Evolutionary conservation across 768 basidiomycete genomes (phyloP), one percentile per base, ranked within the genome.

Genomic region (Dentipellis fragilis): DNA sequence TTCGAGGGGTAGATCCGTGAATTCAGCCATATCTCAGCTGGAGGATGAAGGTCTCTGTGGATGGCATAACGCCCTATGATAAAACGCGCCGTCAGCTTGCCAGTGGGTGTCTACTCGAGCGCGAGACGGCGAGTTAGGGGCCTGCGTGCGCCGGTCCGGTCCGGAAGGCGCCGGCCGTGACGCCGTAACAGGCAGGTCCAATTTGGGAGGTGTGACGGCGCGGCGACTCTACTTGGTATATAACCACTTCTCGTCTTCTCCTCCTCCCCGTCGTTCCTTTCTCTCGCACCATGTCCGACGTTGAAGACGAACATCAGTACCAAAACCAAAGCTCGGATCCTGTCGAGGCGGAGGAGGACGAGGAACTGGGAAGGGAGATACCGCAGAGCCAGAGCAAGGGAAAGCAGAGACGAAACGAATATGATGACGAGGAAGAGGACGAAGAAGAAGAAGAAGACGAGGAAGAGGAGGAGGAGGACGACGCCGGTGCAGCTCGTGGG

Each of bases 1-100:
- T 49, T 89, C 88, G 17, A 81, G 59, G 10, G 89, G 89, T 2
- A 91, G 72, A 58, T 85, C 79, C 29, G 69, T 54, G 59, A 85
- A 81, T 36, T 57, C 51, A 8, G 65, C 61, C 78, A 81, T 78
- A 29, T 29, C 29, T 29, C 29, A 29, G 29, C 29, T 29, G 29
- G 29, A 29, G 29, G 6, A 6, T 29, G 6, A 29, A 29, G 29
- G 29, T 6, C 29, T 29, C 29, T 29, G 29, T 29, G 29, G 29
- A 29, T 29, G 29, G 29, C 29, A 29, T 29, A 29, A 29, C 29
- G 29, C 29, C 6, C 29, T 29, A 29, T 29, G 29, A 29, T 29
- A 3, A 29, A 29, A 6, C n/a, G 29, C 29, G 29, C 29, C 29
- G 29, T 29, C 29, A 29, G 29, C 6, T 29, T 29, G 29, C 6